Conservation (phyloP, 345 rosid genomes). For the Geranium rotundifolium region DNA sequence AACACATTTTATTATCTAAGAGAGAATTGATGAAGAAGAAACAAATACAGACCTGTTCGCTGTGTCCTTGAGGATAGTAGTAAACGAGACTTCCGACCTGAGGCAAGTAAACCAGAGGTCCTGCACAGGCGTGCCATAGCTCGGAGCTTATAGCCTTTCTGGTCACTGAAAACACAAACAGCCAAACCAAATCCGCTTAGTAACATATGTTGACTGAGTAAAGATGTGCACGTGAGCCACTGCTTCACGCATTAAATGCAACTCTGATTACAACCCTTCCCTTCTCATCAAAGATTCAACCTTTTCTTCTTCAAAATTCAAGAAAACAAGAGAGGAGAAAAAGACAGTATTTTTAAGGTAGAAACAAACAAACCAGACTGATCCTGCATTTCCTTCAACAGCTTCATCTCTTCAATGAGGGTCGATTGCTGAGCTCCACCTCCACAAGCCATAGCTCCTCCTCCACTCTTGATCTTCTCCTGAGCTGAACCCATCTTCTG, state of each 20-base stretch:
- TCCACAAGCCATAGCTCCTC: conserved; percentile 27
- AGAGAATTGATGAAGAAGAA: background rate
- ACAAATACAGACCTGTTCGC: conserved; percentile 76
- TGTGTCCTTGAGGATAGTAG: conserved; percentile 97
- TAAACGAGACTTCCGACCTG: conserved; percentile 89
- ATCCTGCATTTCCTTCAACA: conserved; percentile 76
- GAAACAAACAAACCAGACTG: conserved; percentile 65
- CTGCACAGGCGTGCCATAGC: conserved; percentile 98
- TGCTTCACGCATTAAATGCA: no score
- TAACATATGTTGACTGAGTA: background rate
- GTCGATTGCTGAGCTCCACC: conserved; percentile 23
- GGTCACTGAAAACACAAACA: conserved; percentile 33
- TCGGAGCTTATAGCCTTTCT: conserved; percentile 72
- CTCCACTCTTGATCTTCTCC: conserved; percentile 50
- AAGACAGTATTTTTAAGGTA: conserved; percentile 1
- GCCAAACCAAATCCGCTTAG: background rate
- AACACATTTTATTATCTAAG: no score
- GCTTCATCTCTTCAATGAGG: conserved; percentile 81
- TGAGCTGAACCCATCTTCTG: conserved; percentile 38
- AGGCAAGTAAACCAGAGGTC: conserved; percentile 88
- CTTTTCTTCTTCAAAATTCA: background rate
- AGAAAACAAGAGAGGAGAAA: background rate
- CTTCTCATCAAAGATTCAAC: no score
- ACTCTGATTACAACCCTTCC: no score
- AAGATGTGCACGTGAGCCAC: background rate